A percentile compares a stretch with the other conserved stretches of the same genome.
phyloP scores from a whole-genome alignment of 768 basidiomycete genomes.

The Lentinula boryana region DNA sequence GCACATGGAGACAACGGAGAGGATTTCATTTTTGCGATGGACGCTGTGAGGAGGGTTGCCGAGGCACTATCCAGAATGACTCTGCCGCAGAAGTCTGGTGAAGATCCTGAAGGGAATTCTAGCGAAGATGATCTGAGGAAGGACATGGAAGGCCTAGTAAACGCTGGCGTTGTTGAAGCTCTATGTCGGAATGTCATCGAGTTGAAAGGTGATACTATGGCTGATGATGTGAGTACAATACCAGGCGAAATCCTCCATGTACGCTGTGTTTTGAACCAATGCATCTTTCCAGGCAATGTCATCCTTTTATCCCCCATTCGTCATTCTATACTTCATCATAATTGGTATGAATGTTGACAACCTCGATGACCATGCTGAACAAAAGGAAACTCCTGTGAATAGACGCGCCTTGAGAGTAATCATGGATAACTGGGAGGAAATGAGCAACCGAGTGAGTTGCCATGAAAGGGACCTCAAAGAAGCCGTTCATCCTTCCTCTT shows the following conservation, averaged over 20 bases:
- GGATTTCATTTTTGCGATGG: conserved; percentile 3
- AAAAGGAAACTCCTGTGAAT: not conserved
- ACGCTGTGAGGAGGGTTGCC: not conserved
- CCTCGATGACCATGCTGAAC: not conserved
- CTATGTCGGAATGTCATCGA: conserved; percentile 1
- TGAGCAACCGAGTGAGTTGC: not conserved
- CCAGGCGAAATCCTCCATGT: not conserved
- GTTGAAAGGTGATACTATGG: not conserved
- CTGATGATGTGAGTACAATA: not conserved
- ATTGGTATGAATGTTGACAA: not conserved
- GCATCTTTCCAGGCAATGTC: not conserved
- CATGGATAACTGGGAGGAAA: not conserved
- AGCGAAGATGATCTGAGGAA: not conserved
- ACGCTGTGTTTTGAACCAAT: not conserved
- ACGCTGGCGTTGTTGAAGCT: not conserved
- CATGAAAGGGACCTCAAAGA: not conserved
- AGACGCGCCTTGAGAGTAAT: not conserved
- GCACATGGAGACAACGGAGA: not conserved
- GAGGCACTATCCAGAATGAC: not conserved
- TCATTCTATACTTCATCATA: not conserved
- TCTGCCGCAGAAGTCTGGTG: not conserved
- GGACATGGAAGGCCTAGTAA: not conserved
- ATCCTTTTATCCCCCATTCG: not conserved
- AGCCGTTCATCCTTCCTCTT: not conserved
- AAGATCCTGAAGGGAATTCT: not conserved